Percentiles rank a stretch among this genome's conserved stretches.
Evolutionary conservation across 164 flowering plant species (phyloP).

Genomic region (Umbellularia californica): DNA sequence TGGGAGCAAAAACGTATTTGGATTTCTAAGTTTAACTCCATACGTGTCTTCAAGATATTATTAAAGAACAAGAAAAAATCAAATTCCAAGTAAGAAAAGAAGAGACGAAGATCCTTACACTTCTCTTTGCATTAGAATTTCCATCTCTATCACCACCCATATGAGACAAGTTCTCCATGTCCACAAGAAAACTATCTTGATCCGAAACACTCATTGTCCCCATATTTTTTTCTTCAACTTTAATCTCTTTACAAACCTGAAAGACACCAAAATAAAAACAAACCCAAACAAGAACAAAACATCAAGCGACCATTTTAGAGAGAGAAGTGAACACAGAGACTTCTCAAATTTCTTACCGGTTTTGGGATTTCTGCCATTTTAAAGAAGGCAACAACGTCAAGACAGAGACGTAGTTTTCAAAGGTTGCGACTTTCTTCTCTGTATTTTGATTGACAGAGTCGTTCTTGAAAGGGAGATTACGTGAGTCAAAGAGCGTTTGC

Average conservation of each 20-base stretch:
- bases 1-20: neutral
- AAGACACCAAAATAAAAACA: neutral
- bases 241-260: neutral
- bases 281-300: neutral
- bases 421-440: neutral
- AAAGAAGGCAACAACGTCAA: neutral
- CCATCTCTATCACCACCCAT: slow-evolving; percentile 1
- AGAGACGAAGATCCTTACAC: neutral
- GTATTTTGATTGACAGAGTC: neutral
- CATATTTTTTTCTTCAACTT: neutral
- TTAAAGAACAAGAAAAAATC: neutral
- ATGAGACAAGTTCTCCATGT: neutral
- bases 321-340: neutral
- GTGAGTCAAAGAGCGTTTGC: neutral
- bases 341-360: neutral
- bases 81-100: neutral
- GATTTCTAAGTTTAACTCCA: neutral
- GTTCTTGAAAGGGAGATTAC: neutral
- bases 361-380: slow-evolving; percentile 1
- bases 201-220: neutral
- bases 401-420: neutral
- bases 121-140: neutral
- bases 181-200: slow-evolving; percentile 5
- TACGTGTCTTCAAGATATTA: too few relatives aligned
- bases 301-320: neutral